These are phyloP conservation scores for Umbelopsis sp. DNA, from an alignment of 192 early-diverging fungal species.

Conservation along the genomic window DNA sequence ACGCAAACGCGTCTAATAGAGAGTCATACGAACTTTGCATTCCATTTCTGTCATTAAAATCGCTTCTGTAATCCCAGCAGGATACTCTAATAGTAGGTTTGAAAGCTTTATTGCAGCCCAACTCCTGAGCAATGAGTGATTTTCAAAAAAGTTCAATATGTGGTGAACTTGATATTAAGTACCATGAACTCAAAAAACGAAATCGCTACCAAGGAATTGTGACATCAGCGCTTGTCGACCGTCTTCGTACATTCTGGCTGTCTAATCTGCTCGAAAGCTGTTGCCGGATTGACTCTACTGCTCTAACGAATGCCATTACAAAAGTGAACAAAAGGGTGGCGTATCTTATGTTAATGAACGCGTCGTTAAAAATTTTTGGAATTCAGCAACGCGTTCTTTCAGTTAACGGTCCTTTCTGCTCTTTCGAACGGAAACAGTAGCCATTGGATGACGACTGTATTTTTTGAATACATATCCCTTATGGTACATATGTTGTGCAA, in stretches of 20 bases:
- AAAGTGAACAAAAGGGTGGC: neutral
- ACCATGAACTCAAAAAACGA: neutral
- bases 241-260: neutral
- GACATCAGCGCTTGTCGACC: neutral
- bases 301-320: neutral
- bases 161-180: no score
- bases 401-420: neutral
- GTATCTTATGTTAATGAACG: neutral
- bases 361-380: neutral
- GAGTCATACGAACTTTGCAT: neutral
- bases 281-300: slow-evolving; percentile 1
- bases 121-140: neutral
- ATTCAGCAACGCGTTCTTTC: neutral
- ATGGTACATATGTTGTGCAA: slow-evolving; percentile 60
- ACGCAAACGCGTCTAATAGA: neutral
- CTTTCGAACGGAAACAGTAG: neutral
- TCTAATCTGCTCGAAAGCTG: slow-evolving; percentile 1
- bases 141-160: no score
- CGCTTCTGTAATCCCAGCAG: slow-evolving; percentile 9
- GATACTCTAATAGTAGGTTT: slow-evolving; percentile 6
- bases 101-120: slow-evolving; percentile 22
- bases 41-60: slow-evolving; percentile 1
- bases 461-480: slow-evolving; percentile 38
- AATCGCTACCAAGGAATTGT: slow-evolving; percentile 10
- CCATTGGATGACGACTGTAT: slow-evolving; percentile 14